Percentiles rank a stretch among this genome's conserved stretches.
These are phyloP conservation scores for Trifolium repens DNA, from an alignment of 306 rosid genomes.

Conservation along the genomic window DNA sequence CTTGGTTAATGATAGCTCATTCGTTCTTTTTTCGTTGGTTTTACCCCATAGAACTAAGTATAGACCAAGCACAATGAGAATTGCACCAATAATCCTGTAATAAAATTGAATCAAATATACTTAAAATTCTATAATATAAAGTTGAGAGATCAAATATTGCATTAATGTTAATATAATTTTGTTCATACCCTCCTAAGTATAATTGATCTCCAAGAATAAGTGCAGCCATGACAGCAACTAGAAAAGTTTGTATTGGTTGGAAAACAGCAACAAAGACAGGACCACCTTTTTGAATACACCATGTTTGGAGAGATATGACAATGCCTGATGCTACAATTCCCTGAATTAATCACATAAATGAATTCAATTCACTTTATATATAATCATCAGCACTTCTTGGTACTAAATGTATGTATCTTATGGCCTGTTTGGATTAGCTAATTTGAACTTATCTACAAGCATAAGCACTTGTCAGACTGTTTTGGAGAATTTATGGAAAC, in stretches of 20 bases:
- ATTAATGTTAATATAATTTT: neutral
- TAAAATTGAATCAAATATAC: neutral
- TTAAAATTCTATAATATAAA: neutral
- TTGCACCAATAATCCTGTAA: conserved; percentile 65
- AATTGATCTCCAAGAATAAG: conserved; percentile 61
- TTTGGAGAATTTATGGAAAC: too few species aligned
- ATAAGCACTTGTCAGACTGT: neutral
- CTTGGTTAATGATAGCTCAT: conserved; percentile 46
- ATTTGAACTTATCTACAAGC: neutral
- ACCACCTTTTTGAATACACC: conserved; percentile 76
- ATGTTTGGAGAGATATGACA: conserved; percentile 66
- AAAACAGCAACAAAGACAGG: conserved; percentile 79
- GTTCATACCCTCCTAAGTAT: conserved; percentile 63
- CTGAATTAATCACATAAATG: conserved; percentile 42
- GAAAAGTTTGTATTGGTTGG: conserved; percentile 69
- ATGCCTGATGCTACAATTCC: conserved; percentile 62
- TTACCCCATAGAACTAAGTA: conserved; percentile 75
- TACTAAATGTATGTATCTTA: neutral
- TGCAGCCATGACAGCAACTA: conserved; percentile 69
- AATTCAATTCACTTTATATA: neutral
- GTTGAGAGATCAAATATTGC: neutral
- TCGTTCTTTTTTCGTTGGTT: conserved; percentile 46
- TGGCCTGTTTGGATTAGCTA: neutral
- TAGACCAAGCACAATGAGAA: conserved; percentile 63
- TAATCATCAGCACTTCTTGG: neutral